These are phyloP conservation scores for Sclerotiophoma versabilis DNA, from an alignment of 2,329 filamentous ascomycete species.

Conservation along the genomic window DNA sequence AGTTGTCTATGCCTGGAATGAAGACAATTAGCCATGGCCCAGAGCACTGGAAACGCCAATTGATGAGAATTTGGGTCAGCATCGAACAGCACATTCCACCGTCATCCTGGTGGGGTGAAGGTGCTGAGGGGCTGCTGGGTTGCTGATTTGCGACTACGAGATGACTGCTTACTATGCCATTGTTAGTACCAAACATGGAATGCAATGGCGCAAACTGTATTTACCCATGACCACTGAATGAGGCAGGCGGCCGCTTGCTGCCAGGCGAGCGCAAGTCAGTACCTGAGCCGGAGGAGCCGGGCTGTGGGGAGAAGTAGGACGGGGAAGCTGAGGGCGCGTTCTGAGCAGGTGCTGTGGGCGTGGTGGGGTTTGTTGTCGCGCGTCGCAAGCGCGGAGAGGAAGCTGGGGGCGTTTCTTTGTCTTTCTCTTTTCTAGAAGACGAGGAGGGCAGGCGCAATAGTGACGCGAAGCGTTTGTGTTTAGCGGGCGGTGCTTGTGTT, in stretches of 20 bases:
- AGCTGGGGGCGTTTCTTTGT: conserved; percentile 23
- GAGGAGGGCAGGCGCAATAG: conserved; percentile 44
- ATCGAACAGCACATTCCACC: neutral
- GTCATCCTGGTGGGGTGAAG: neutral
- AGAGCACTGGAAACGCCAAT: conserved; percentile 1
- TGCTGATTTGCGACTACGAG: neutral
- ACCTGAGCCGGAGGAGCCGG: conserved; percentile 29
- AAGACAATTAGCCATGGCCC: conserved; percentile 7
- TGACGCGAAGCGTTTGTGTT: conserved; percentile 34
- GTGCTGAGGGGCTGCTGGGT: neutral
- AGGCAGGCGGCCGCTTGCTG: conserved; percentile 54
- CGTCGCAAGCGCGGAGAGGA: conserved; percentile 33
- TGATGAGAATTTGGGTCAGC: neutral
- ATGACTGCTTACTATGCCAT: conserved; percentile 12
- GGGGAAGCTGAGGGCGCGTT: conserved; percentile 28
- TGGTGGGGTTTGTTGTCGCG: conserved; percentile 35
- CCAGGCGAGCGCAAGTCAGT: conserved; percentile 42
- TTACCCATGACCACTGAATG: conserved; percentile 54
- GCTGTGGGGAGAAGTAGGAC: conserved; percentile 45
- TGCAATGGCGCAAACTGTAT: conserved; percentile 7
- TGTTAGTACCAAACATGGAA: conserved; percentile 13
- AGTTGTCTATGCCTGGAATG: conserved; percentile 54
- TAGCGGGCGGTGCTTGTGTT: conserved; percentile 26
- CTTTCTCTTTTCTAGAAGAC: conserved; percentile 22
- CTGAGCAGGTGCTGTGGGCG: conserved; percentile 30